These are phyloP conservation scores for Arxiozyma heterogenica DNA, from an alignment of 1,139 yeast species.

Conservation along the genomic window DNA sequence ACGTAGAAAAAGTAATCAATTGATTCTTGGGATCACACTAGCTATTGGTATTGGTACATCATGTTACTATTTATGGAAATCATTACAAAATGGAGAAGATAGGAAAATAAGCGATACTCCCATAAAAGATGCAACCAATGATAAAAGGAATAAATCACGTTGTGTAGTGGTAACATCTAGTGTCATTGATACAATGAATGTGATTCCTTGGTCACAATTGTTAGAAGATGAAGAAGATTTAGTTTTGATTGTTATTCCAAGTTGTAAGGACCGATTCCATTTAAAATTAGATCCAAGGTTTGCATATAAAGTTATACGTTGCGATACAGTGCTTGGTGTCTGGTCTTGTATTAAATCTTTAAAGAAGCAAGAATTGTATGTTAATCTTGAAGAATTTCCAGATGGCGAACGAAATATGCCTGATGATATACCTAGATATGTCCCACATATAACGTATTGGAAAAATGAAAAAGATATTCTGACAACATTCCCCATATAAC, in stretches of 20 bases:
- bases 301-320: conserved; percentile 31
- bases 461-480: conserved; percentile 1
- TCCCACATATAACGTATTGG: conserved; percentile 1
- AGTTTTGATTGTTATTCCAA: conserved; percentile 19
- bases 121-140: not conserved
- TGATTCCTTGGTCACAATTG: conserved; percentile 21
- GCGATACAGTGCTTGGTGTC: conserved; percentile 34
- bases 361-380: conserved; percentile 29
- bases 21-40: not conserved
- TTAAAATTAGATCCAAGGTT: conserved; percentile 5
- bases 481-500: not conserved
- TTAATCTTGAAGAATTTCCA: conserved; percentile 11
- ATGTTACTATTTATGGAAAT: conserved; percentile 2
- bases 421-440: conserved; percentile 25
- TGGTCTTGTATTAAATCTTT: conserved; percentile 39
- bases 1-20: not conserved
- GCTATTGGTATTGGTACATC: conserved; percentile 3
- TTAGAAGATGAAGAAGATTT: conserved; percentile 13
- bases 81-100: not conserved
- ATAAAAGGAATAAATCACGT: not conserved
- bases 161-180: conserved; percentile 15
- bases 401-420: conserved; percentile 18
- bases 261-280: conserved; percentile 2
- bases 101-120: not conserved
- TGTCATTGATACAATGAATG: conserved; percentile 6